Evolutionary conservation across 768 basidiomycete species (phyloP), one percentile per base, ranked within the genome.

Genomic region (Hericium alpestre): DNA sequence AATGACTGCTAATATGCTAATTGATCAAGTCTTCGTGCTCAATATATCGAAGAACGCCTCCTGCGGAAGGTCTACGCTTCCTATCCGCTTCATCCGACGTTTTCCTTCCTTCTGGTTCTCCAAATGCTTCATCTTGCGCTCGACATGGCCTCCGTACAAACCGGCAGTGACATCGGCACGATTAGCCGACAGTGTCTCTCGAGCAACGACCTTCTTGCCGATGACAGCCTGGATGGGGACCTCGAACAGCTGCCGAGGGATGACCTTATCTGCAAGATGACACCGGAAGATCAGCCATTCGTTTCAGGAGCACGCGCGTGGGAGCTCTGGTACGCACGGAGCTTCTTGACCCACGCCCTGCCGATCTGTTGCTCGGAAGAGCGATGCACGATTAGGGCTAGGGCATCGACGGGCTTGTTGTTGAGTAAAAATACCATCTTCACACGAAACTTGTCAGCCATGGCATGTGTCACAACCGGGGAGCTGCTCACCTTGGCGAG

Each of bases 1-100:
- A n/a, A 9, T 27, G 18, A 16, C 13, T 13, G 25, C 49, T 15
- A 15, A 25, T 11, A 16, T 23, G 27, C 20, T 18, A 11, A 22
- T 5, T 58, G 53, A 64, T 46, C 53, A 47, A 49, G 74, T 73
- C 65, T 80, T 86, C 49, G 78, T 78, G 65, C 83, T 81, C 59
- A 98, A 75, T 54, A 97, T 86, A 60, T 90, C 82, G 70, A 89
- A 96, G 79, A 99, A 98, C 1, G 94, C 95, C 65, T 94, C 92
- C 65, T 96, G 93, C 32, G 94, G 93, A 43, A 99, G 80, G 59
- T 92, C 85, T 53, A 97, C 90, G 56, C 76, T 84, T 38, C 93
- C 93, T 54, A 95, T 77, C 59, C 82, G 81, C 72, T 95, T 97
- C 80, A 98, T 86, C 59, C 79, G 78, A 53, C 84, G 81, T 71